A percentile compares a stretch with the other conserved stretches of the same genome.
phyloP scores from a whole-genome alignment of 208 protist genomes.

The Histomonas meleagridis region DNA sequence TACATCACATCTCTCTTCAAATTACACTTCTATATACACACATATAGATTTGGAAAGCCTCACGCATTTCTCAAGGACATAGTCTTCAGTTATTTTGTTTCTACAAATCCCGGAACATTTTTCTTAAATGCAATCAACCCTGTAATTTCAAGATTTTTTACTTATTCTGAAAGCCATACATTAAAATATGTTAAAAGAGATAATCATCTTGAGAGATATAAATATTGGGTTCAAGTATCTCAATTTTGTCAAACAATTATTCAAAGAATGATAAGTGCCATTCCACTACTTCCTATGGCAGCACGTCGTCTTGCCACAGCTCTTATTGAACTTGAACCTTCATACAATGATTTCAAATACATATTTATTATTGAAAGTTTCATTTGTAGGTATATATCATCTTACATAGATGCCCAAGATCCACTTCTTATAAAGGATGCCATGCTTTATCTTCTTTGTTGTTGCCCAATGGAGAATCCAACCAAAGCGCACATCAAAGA shows the following conservation, averaged over 20 bases:
- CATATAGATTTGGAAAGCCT: not conserved
- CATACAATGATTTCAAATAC: not conserved
- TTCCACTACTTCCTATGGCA: not conserved
- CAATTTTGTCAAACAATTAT: not conserved
- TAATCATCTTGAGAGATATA: not conserved
- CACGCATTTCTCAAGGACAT: not conserved
- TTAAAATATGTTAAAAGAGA: not conserved
- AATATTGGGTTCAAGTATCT: not conserved
- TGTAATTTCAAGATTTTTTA: not conserved
- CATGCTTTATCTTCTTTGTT: not conserved
- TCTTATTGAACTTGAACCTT: not conserved
- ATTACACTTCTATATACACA: not conserved
- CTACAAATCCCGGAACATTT: not conserved
- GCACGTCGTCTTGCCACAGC: not conserved
- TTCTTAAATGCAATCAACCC: not conserved
- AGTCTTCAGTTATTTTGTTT: not conserved
- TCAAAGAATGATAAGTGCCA: not conserved
- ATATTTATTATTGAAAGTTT: not conserved
- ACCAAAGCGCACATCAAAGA: not conserved
- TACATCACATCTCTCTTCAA: not conserved
- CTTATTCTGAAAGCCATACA: not conserved
- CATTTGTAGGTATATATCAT: not conserved
- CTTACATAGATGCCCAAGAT: not conserved
- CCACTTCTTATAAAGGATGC: not conserved
- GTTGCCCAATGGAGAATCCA: not conserved